Evolutionary conservation across 768 basidiomycete genomes (phyloP).

Genomic region (Gautieria morchelliformis): DNA sequence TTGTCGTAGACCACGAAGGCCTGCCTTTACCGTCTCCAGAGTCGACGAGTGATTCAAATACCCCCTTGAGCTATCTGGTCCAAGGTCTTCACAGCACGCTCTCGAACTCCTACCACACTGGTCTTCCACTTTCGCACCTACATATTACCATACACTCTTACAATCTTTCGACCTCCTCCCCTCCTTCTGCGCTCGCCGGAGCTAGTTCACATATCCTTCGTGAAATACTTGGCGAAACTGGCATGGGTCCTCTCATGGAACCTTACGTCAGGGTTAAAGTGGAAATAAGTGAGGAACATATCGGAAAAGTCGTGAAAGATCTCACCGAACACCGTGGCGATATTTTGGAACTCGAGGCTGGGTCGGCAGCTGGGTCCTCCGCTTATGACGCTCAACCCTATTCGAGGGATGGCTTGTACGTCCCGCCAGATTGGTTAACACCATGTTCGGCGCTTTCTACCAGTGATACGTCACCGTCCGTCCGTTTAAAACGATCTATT

Average conservation of each 20-base stretch:
- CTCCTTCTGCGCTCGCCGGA: conserved; percentile 49
- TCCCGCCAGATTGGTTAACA: conserved; percentile 68
- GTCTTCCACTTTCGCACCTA: conserved; percentile 57
- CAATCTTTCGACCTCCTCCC: conserved; percentile 30
- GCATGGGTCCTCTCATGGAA: conserved; percentile 68
- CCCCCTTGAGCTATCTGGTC: conserved; percentile 42
- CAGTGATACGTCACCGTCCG: conserved; percentile 21
- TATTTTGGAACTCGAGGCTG: conserved; percentile 50
- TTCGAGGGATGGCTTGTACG: conserved; percentile 55
- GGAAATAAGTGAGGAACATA: conserved; percentile 50
- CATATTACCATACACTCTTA: conserved; percentile 44
- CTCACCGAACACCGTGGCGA: conserved; percentile 81
- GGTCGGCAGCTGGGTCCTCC: conserved; percentile 24
- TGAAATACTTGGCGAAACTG: conserved; percentile 47
- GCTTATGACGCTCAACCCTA: conserved; percentile 26
- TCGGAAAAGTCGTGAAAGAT: conserved; percentile 77
- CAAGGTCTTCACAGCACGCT: conserved; percentile 63
- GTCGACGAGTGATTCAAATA: conserved; percentile 26
- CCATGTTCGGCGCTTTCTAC: conserved; percentile 43
- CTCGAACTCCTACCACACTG: conserved; percentile 71
- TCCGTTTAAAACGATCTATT: conserved; percentile 52
- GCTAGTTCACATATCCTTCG: conserved; percentile 59
- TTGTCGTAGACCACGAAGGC: conserved; percentile 50
- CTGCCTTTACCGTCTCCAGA: conserved; percentile 44
- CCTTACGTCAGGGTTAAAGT: conserved; percentile 67